phyloP scores from a whole-genome alignment of 768 basidiomycete genomes.

The Trametopsis cervina region DNA sequence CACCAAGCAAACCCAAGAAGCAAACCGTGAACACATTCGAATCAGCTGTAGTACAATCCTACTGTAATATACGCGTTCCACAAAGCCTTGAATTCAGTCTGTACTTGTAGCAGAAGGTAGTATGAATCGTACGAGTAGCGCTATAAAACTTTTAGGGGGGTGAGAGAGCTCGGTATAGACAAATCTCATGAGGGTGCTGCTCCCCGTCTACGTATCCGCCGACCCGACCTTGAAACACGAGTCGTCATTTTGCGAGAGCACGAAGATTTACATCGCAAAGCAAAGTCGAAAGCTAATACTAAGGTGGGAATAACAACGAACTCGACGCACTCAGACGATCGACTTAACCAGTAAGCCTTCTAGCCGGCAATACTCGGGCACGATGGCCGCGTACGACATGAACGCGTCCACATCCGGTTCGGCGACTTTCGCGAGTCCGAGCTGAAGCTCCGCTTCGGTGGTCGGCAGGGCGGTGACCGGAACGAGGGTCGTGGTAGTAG shows the following conservation, averaged over 20 bases:
- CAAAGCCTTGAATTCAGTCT: neutral
- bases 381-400: slow-evolving; percentile 79
- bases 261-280: neutral
- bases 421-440: slow-evolving; percentile 76
- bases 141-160: neutral
- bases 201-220: neutral
- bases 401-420: slow-evolving; percentile 82
- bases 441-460: slow-evolving; percentile 62
- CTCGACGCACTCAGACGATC: slow-evolving; percentile 3
- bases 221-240: neutral
- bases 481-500: slow-evolving; percentile 53
- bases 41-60: neutral
- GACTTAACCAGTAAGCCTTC: slow-evolving; percentile 71
- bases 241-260: neutral
- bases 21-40: no score
- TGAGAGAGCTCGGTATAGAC: neutral
- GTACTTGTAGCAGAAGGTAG: neutral
- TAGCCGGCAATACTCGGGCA: slow-evolving; percentile 75
- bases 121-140: neutral
- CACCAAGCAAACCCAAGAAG: no score
- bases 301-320: neutral
- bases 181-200: neutral
- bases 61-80: neutral
- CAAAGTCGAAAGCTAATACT: neutral
- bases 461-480: slow-evolving; percentile 71